Base-by-base conservation (phyloP, 805 yeast genomes). In the Danielia oregonensis region DNA sequence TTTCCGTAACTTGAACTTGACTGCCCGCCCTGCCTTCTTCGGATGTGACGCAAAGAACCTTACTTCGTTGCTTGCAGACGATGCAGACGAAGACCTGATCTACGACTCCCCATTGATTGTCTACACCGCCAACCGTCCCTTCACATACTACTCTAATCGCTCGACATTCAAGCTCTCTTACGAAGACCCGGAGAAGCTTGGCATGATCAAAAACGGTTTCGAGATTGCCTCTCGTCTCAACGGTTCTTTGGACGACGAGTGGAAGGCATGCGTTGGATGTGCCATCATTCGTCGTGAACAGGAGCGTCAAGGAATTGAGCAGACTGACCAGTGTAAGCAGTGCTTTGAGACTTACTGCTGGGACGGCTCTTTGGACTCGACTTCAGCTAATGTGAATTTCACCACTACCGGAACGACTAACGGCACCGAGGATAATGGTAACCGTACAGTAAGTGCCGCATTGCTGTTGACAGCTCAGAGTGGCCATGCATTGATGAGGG, bases 281-380 rank as follows among this genome's bases (percentile, higher is more conserved):
- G 95, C 94, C 7, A 73, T 86, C 29, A 69, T 86, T 39, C 81
- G 86, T 63, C 77, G 95, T 56, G 76, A 82, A 26, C 79, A 81
- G 52, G 93, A 86, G 61, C 71, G 88, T 53, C 59, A 70, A 24
- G 78, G 79, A 18, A 59, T 68, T 24, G 67, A 73, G 12, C 82
- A 82, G 39, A 61, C 77, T n/a, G 78, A 70, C 2, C 86, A 83
- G 52, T 87, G 96, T 64, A 61, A 75, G 46, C 41, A 63, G 35
- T 87, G 96, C 56, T 85, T 87, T 56, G 59, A 65, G 23, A 66
- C 64, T 5, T 86, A 86, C 59, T 87, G 96, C 60, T 87, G 89
- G 89, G 68, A 74, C 43, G 89, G 88, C 15, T 13, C 42, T 11
- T 32, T 43, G 17, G 45, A 43, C 17, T 31, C 33, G 13, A 22